These are phyloP conservation scores for Aspergillus costaricaensis DNA, from an alignment of 2,329 filamentous ascomycete species.

Conservation along the genomic window DNA sequence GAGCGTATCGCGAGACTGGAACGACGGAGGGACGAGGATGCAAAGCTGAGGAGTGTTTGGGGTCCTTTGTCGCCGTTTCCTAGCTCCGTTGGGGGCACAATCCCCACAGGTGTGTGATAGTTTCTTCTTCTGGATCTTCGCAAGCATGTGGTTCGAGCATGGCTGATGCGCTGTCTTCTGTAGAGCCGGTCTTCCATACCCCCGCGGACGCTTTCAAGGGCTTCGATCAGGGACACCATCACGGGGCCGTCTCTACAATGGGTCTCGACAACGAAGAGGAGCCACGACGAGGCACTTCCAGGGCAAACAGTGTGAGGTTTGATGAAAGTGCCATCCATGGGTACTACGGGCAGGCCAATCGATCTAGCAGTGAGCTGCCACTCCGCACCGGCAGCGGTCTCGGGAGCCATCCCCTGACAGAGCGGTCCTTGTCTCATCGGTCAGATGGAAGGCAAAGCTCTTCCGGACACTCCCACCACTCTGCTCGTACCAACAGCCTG, in stretches of 20 bases:
- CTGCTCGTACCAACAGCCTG: constrained; percentile 81
- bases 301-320: constrained; percentile 96
- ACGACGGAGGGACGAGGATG: constrained; percentile 63
- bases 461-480: constrained; percentile 76
- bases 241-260: constrained; percentile 75
- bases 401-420: constrained; percentile 77
- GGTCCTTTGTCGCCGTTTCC: constrained; percentile 82
- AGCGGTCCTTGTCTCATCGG: constrained; percentile 89
- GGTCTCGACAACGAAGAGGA: constrained; percentile 86
- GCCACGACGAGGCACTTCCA: constrained; percentile 80
- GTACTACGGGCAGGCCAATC: constrained; percentile 80
- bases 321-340: constrained; percentile 93
- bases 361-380: constrained; percentile 81
- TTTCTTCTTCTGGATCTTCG: constrained; percentile 4
- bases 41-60: constrained; percentile 81
- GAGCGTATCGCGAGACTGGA: constrained; percentile 64
- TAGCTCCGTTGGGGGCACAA: constrained; percentile 76
- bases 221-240: constrained; percentile 80
- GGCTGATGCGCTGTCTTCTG: constrained; percentile 2
- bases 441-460: constrained; percentile 95
- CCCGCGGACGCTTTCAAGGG: constrained; percentile 84
- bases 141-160: background rate
- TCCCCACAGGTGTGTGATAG: constrained; percentile 72
- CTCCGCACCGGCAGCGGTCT: constrained; percentile 77
- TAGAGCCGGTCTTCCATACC: constrained; percentile 77